phyloP scores from a whole-genome alignment of 164 flowering plant species.

The Berberis thunbergii region DNA sequence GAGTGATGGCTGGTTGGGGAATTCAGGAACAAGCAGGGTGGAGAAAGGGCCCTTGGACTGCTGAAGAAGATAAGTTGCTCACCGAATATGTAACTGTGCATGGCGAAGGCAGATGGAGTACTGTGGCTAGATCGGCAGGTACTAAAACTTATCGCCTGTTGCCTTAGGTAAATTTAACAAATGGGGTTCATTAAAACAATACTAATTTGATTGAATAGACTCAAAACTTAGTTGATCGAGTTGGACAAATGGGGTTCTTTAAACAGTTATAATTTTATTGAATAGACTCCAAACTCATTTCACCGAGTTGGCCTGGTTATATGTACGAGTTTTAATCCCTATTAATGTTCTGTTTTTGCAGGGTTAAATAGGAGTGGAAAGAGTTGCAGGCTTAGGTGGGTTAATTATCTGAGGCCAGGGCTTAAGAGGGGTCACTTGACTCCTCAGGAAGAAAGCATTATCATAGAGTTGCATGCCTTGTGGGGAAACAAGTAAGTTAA shows the following conservation, averaged over 20 bases:
- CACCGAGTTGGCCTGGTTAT: too few relatives aligned
- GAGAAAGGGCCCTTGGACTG: conserved; percentile 96
- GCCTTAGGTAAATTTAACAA: background rate
- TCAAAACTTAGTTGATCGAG: too few relatives aligned
- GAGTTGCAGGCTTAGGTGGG: conserved; percentile 94
- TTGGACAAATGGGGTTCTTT: too few relatives aligned
- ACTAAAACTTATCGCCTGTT: background rate
- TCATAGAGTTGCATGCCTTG: conserved; percentile 70
- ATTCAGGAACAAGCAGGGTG: conserved; percentile 35
- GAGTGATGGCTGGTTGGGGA: conserved; percentile 39
- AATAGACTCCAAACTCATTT: background rate
- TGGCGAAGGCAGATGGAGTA: conserved; percentile 94
- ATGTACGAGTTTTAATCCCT: too few relatives aligned
- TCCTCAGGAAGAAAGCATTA: conserved; percentile 71
- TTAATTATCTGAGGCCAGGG: conserved; percentile 86
- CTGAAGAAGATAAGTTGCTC: conserved; percentile 82
- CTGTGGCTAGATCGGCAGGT: conserved; percentile 76
- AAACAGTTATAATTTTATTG: too few relatives aligned
- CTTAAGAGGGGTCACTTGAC: conserved; percentile 85
- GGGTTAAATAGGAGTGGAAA: conserved; percentile 88
- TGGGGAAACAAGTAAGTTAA: conserved; percentile 89
- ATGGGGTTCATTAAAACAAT: background rate
- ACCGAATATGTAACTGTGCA: conserved; percentile 62
- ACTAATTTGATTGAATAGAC: background rate
- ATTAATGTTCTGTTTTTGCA: conserved; percentile 8